Evolutionary conservation across 2,329 filamentous ascomycete genomes (phyloP).

Genomic region (Lachnellula hyalina): DNA sequence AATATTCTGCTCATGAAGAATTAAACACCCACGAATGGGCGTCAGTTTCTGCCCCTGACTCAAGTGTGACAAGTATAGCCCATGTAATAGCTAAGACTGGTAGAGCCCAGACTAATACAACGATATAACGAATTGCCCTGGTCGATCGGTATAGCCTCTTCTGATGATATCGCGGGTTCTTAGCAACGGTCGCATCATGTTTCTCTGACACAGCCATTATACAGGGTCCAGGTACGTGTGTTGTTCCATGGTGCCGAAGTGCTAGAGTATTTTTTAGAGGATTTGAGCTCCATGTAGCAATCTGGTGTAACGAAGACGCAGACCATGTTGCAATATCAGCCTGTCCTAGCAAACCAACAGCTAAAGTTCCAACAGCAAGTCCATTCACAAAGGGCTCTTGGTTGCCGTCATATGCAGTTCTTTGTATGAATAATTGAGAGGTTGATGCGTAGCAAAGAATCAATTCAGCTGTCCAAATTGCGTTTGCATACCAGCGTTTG

Average conservation of each 20-base stretch:
- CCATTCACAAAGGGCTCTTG: too few species aligned
- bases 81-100: slow-evolving; percentile 12
- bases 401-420: too few species aligned
- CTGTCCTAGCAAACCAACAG: slow-evolving; percentile 26
- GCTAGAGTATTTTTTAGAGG: slow-evolving; percentile 28
- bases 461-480: slow-evolving; percentile 23
- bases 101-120: slow-evolving; percentile 21
- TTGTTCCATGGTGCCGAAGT: slow-evolving; percentile 8
- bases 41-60: slow-evolving; percentile 12
- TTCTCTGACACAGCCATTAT: slow-evolving; percentile 29
- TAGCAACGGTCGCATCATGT: slow-evolving; percentile 11
- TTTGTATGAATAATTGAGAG: slow-evolving; percentile 30
- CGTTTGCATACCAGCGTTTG: slow-evolving; percentile 27
- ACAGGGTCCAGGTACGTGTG: slow-evolving; percentile 16
- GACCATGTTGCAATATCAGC: slow-evolving; percentile 27
- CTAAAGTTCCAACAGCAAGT: slow-evolving; percentile 26
- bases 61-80: slow-evolving; percentile 21
- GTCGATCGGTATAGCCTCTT: slow-evolving; percentile 22
- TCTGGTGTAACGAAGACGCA: slow-evolving; percentile 18
- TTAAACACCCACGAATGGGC: slow-evolving; percentile 26
- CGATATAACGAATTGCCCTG: slow-evolving; percentile 19
- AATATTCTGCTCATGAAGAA: slow-evolving; percentile 14
- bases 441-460: slow-evolving; percentile 29
- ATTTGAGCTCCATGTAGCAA: slow-evolving; percentile 31
- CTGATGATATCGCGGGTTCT: slow-evolving; percentile 21